Base-by-base conservation (phyloP, 2,329 filamentous ascomycete genomes). In the Graphilbum ipis-grandicollis region DNA sequence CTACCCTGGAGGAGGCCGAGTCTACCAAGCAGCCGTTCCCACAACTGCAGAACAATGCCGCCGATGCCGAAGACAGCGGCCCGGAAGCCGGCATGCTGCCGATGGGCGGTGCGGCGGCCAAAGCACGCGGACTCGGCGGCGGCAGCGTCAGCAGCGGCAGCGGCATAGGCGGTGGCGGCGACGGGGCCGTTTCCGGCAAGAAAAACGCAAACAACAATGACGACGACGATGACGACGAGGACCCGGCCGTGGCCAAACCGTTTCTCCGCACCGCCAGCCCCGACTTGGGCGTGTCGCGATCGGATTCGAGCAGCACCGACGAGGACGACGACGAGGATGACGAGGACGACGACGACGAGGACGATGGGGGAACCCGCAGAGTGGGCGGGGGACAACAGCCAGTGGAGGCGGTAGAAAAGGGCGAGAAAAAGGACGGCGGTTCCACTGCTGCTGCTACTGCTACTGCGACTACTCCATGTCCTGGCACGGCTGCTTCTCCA, bases 221-320 rank as follows among this genome's bases (percentile, higher is more conserved):
- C 35, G 64, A 66, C 41, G 64, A 66, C 36, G 67, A 71, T 42
- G 66, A 70, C 43, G 67, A 70, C 33, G 71, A 74, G 41, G 71
- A 75, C 43, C 62, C 64, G 9, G 64, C 66, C 1, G 62, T 73
- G 26, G 68, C 69, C 19, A 62, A 61, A 40, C 71, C 71, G 4
- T 75, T 75, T 40, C 54, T 68, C 19, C 64, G 71, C 33, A 67
- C 62, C 4, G 61, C 58, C 18, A 75, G 68, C 46, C 68, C 66
- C 10, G 60, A 68, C 31, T 37, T 41, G 13, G 38, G 40, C 30
- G 52, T 59, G 8, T 47, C 49, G 4, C 55, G 54, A 9, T 34
- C 45, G 0, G 46, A 44, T 10, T 31, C 44, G 0, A 44, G 45
- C 13, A 36, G 9, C 26, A n/a, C 6, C 9, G 14, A 13, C 12